Evolutionary conservation across 225 moss, liverwort and hornwort genomes (phyloP).

Genomic region (Physcomitrellopsis africana): DNA sequence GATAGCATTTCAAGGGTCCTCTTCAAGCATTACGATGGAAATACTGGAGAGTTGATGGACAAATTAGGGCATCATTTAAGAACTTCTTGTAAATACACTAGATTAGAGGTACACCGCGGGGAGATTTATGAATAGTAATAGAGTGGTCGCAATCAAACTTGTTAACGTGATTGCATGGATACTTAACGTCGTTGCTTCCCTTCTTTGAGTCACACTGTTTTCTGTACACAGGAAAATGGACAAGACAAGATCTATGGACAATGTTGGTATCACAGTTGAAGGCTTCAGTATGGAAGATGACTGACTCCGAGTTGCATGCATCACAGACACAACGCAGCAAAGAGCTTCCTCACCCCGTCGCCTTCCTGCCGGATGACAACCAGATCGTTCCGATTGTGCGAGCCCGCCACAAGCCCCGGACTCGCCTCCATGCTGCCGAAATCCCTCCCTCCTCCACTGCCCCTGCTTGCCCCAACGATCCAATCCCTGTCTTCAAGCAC

Average conservation of each 20-base stretch:
- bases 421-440: conserved; percentile 56
- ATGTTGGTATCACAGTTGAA: too few relatives aligned
- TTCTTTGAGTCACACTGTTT: not conserved
- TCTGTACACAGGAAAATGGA: too few relatives aligned
- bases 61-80: not conserved
- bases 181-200: not conserved
- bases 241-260: too few relatives aligned
- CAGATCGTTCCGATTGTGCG: conserved; percentile 62
- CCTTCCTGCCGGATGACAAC: conserved; percentile 60
- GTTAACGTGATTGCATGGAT: not conserved
- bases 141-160: not conserved
- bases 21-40: not conserved
- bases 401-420: conserved; percentile 65
- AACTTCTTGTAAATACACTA: not conserved
- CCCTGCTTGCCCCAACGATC: not conserved
- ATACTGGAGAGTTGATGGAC: not conserved
- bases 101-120: too few relatives aligned
- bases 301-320: conserved; percentile 9
- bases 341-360: conserved; percentile 41
- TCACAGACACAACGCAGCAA: not conserved
- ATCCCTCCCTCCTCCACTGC: not conserved
- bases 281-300: not conserved
- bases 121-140: too few relatives aligned
- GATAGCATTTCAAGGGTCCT: not conserved
- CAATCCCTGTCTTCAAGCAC: not conserved